Evolutionary conservation across 257 asterid species (phyloP), one percentile per base, ranked within the genome.

Genomic region (Scutellaria barbata): DNA sequence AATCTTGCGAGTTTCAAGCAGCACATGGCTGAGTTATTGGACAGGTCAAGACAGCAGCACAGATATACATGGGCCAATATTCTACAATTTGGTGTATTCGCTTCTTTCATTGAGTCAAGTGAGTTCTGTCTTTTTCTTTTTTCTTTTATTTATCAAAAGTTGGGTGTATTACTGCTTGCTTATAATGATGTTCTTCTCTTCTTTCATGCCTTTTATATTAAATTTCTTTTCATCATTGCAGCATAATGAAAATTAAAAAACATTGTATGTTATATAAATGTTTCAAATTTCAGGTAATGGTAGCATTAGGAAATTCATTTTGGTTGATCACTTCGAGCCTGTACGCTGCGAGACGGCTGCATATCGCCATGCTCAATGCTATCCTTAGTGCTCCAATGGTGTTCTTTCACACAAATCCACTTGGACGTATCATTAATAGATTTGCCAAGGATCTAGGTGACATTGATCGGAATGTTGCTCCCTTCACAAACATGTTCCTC

Each of bases 381-480:
- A 89, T 91, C 48, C 90, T 94, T 77, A 85, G 93, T 85, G 98
- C 96, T 77, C 99, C 99, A 51, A 94, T 94, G 98, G 93, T 92
- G 66, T 94, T 94, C 85, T 94, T 94, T 68, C 98, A 94, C 80
- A 91, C 99, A 62, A 94, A 94, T 73, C 99, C 96, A 56, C 92
- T 87, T 12, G 98, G 99, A 40, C 81, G 99, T 74, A 85, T 94
- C 81, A 92, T 94, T 83, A 94, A 94, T 68, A 87, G 99, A 84
- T 91, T 91, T 76, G 92, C 99, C 69, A 91, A 85, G 85, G 99
- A 94, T 89, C 79, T 83, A 14, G 92, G 98, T 30, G 99, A 94
- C 77, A 88, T 94, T 67, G 99, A 94, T 79, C 89, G 99, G 58
- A 86, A 62, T 71, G 96, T 94, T 48, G 99, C 99, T 55, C 85